These are phyloP conservation scores for Picea glauca DNA, from an alignment of 75 land plant genomes.

Conservation along the genomic window DNA sequence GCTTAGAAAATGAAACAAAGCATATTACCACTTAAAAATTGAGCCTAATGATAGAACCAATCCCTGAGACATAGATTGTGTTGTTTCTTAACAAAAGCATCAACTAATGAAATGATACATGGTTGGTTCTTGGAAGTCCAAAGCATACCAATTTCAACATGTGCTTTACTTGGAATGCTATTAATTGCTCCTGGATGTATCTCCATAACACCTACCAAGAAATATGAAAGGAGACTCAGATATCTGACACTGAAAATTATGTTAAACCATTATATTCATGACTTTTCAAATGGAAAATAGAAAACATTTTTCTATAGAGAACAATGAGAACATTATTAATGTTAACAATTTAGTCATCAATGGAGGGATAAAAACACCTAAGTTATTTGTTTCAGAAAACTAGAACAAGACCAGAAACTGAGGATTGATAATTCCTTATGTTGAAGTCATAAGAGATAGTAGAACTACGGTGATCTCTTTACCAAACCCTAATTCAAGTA, in stretches of 20 bases:
- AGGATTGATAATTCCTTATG: too few species aligned
- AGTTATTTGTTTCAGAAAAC: too few species aligned
- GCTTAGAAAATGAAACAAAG: not conserved
- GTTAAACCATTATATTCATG: not conserved
- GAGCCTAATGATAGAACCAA: not conserved
- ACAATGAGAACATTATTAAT: not conserved
- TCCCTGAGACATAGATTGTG: not conserved
- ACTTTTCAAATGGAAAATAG: not conserved
- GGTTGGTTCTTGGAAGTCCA: not conserved
- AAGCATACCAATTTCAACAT: conserved; percentile 74
- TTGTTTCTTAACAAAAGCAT: not conserved
- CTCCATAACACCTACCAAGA: conserved; percentile 55
- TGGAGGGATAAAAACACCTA: too few species aligned
- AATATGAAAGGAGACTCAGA: conserved; percentile 8
- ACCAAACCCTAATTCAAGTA: too few species aligned
- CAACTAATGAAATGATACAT: not conserved
- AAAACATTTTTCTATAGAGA: not conserved
- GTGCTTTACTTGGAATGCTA: conserved; percentile 91
- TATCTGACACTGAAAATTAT: not conserved
- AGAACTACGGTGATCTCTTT: too few species aligned
- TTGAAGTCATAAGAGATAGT: too few species aligned
- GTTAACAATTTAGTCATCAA: not conserved
- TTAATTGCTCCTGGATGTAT: conserved; percentile 94
- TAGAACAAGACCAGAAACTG: too few species aligned
- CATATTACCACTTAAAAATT: not conserved